phyloP scores from a whole-genome alignment of 768 basidiomycete genomes.

The Coprinellus micaceus region DNA sequence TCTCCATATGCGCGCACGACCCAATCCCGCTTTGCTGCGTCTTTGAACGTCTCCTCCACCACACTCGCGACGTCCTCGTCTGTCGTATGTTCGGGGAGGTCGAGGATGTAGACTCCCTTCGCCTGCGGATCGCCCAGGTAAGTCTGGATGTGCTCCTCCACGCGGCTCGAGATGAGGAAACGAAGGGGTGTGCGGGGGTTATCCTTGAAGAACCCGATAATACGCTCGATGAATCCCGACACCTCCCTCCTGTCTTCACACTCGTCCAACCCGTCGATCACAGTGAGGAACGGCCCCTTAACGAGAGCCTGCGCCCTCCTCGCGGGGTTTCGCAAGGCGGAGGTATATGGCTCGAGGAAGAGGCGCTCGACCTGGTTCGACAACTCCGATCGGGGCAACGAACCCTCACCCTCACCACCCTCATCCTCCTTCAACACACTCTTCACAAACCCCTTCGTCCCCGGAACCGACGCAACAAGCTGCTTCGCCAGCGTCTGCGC shows the following conservation, averaged over 20 bases:
- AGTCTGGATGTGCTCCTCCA: background rate
- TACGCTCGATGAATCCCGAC: background rate
- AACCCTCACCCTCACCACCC: too few relatives aligned
- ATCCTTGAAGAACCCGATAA: background rate
- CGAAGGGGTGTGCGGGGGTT: background rate
- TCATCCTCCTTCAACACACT: too few relatives aligned
- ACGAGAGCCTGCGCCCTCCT: background rate
- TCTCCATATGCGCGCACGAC: background rate
- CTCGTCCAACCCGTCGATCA: background rate
- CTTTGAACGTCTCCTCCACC: background rate
- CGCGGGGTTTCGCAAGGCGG: background rate
- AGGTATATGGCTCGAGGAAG: background rate
- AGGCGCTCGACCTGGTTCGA: background rate
- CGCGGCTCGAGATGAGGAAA: background rate
- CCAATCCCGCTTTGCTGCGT: background rate
- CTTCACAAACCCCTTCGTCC: background rate
- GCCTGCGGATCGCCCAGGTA: too few relatives aligned
- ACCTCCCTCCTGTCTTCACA: background rate
- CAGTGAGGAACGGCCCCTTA: background rate
- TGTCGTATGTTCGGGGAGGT: background rate
- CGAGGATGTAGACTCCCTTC: background rate
- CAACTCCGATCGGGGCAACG: background rate
- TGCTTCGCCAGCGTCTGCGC: conserved; percentile 10
- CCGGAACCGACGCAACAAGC: background rate
- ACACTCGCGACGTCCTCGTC: background rate